A percentile compares a stretch with the other conserved stretches of the same genome.
These are phyloP conservation scores for Tolypocladium guangdongense DNA, from an alignment of 2,329 filamentous ascomycete genomes.

Conservation along the genomic window DNA sequence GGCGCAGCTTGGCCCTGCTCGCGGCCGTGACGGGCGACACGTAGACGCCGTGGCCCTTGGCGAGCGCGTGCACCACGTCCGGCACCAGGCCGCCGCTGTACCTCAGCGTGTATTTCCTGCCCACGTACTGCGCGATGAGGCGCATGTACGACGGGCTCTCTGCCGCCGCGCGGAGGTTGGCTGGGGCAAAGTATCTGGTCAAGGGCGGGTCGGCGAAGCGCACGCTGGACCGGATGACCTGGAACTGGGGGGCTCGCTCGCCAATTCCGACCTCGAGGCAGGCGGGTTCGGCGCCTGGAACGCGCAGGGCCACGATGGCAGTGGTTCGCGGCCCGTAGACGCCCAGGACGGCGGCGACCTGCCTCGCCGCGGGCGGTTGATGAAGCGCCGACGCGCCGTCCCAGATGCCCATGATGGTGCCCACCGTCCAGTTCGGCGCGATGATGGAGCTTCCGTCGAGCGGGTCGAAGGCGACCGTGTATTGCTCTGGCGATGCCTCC, in stretches of 20 bases:
- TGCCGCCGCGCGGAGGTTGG: constrained; percentile 47
- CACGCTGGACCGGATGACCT: constrained; percentile 31
- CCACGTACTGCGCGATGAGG: constrained; percentile 38
- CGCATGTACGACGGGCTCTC: constrained; percentile 36
- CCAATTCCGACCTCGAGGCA: constrained; percentile 43
- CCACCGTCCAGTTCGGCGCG: constrained; percentile 45
- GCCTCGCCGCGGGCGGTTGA: constrained; percentile 24
- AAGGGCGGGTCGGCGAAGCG: constrained; percentile 25
- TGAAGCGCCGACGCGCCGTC: constrained; percentile 33
- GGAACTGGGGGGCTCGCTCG: constrained; percentile 13
- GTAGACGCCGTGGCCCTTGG: constrained; percentile 52
- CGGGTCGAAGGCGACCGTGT: constrained; percentile 52
- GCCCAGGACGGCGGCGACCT: constrained; percentile 39
- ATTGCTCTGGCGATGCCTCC: constrained; percentile 25
- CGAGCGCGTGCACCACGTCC: constrained; percentile 46
- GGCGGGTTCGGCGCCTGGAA: constrained; percentile 23
- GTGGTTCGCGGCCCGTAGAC: constrained; percentile 45
- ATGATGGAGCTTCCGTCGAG: constrained; percentile 54
- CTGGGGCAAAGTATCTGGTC: constrained; percentile 50
- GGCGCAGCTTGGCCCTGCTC: constrained; percentile 45
- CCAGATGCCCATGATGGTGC: constrained; percentile 51
- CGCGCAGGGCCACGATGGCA: constrained; percentile 41
- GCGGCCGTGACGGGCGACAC: constrained; percentile 41
- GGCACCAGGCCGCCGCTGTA: constrained; percentile 52
- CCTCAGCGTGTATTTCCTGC: constrained; percentile 44